Conservation (phyloP, 2,329 filamentous ascomycete species). For the Orbilia ellipsospora region DNA sequence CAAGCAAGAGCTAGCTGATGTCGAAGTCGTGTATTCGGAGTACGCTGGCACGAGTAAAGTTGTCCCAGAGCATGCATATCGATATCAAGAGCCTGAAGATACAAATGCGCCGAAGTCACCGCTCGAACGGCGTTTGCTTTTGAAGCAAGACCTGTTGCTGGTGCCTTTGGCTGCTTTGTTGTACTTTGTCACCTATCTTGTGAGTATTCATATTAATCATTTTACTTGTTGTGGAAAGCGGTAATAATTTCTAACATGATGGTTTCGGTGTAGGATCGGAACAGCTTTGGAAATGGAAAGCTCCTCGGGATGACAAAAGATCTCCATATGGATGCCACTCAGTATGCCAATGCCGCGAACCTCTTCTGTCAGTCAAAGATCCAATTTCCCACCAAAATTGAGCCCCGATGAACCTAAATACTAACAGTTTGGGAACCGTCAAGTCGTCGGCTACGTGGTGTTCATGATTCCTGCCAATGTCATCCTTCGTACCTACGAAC, state of each 20-base stretch:
- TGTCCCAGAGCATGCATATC: constrained; percentile 13
- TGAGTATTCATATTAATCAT: constrained; percentile 6
- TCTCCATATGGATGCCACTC: constrained; percentile 11
- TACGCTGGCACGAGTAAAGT: not conserved
- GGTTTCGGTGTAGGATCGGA: constrained; percentile 10
- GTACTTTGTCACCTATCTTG: constrained; percentile 26
- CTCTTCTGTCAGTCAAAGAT: constrained; percentile 24
- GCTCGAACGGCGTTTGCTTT: constrained; percentile 18
- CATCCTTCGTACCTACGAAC: constrained; percentile 20
- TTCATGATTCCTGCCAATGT: constrained; percentile 41
- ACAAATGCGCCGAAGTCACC: constrained; percentile 2
- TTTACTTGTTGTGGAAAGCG: not conserved
- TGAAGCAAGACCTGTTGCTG: constrained; percentile 37
- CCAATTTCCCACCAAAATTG: not conserved
- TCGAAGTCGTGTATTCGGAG: constrained; percentile 29
- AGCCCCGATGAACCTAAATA: not conserved
- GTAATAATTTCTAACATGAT: not conserved
- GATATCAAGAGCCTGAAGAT: constrained; percentile 28
- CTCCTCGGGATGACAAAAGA: constrained; percentile 23
- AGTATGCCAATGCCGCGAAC: constrained; percentile 25
- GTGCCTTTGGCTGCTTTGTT: constrained; percentile 29
- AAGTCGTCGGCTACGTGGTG: constrained; percentile 27
- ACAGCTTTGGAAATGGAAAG: constrained; percentile 40
- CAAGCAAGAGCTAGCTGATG: constrained; percentile 24
- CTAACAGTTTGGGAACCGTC: not conserved